Evolutionary conservation across 2,329 filamentous ascomycete species (phyloP).

Genomic region (Ophiosphaerella korrae): DNA sequence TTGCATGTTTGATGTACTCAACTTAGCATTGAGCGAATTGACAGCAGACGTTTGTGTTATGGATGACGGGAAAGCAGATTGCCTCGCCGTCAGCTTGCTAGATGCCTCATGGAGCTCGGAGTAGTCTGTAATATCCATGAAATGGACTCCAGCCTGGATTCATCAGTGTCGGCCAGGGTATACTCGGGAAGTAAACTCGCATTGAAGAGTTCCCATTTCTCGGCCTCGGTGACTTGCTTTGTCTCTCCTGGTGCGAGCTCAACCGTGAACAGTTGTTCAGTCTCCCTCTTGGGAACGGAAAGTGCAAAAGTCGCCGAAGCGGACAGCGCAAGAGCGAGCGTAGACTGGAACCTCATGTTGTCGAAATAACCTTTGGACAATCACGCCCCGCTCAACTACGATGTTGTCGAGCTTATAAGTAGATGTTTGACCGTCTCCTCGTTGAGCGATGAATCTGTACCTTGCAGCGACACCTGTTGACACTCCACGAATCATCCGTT

Average conservation of each 20-base stretch:
- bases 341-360: conserved; percentile 12
- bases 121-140: conserved; percentile 34
- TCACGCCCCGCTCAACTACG: neutral
- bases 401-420: neutral
- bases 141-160: conserved; percentile 39
- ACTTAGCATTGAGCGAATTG: conserved; percentile 19
- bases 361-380: neutral
- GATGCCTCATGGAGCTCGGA: conserved; percentile 13
- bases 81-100: neutral
- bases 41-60: conserved; percentile 18
- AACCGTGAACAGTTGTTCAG: conserved; percentile 16
- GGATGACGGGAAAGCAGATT: conserved; percentile 17
- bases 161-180: neutral
- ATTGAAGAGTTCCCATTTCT: conserved; percentile 20
- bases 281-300: conserved; percentile 3
- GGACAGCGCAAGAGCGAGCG: conserved; percentile 10
- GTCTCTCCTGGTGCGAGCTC: conserved; percentile 22
- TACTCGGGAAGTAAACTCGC: neutral
- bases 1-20: conserved; percentile 25
- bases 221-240: conserved; percentile 16
- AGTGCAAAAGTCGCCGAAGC: conserved; percentile 7
- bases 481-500: neutral
- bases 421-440: neutral
- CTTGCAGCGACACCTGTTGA: neutral
- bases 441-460: neutral